A percentile compares a stretch with the other conserved stretches of the same genome.
Evolutionary conservation across 768 basidiomycete species (phyloP).

Genomic region (Mycena filopes): DNA sequence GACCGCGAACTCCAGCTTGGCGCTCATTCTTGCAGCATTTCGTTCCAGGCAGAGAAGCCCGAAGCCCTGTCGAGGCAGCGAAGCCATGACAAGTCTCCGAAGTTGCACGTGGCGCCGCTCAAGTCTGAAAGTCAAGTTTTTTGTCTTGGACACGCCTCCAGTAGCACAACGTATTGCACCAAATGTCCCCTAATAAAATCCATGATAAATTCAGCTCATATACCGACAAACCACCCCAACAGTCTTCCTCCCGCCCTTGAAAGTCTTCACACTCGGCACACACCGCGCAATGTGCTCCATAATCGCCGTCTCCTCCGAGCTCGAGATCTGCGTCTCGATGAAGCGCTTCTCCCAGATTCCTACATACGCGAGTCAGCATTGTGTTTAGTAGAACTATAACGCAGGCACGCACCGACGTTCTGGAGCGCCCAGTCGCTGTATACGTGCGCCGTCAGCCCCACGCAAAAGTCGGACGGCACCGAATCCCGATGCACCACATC

Average conservation of each 20-base stretch:
- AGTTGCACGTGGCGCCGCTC: too few relatives aligned
- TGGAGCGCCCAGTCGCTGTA: constrained; percentile 21
- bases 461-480: constrained; percentile 16
- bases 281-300: constrained; percentile 24
- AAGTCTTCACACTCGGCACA: constrained; percentile 17
- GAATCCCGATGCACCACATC: too few relatives aligned
- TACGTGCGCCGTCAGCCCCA: neutral
- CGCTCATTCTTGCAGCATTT: too few relatives aligned
- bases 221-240: neutral
- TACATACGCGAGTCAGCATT: neutral
- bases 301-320: neutral
- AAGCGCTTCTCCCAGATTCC: constrained; percentile 29
- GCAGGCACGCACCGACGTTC: constrained; percentile 17
- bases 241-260: constrained; percentile 6
- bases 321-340: constrained; percentile 4
- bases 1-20: too few relatives aligned
- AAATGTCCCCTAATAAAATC: too few relatives aligned
- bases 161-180: too few relatives aligned
- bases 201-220: neutral
- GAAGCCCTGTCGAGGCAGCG: too few relatives aligned
- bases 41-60: too few relatives aligned
- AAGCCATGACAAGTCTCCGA: too few relatives aligned
- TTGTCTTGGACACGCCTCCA: too few relatives aligned
- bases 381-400: neutral
- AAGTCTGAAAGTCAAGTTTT: too few relatives aligned